Evolutionary conservation across 2,329 filamentous ascomycete genomes (phyloP).

Genomic region (Huntiella decipiens): DNA sequence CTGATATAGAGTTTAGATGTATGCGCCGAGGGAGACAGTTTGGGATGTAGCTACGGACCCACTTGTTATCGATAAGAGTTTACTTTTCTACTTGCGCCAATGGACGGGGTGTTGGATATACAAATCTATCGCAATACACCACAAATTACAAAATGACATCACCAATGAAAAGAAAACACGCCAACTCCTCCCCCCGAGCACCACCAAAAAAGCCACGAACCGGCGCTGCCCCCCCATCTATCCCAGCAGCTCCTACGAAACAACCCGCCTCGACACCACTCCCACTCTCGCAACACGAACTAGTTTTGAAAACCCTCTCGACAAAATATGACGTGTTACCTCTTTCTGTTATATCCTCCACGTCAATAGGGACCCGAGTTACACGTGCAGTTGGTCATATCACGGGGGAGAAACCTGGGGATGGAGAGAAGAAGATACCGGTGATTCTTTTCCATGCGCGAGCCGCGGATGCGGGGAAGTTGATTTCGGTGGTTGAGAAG

Average conservation of each 20-base stretch:
- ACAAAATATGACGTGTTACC: constrained; percentile 27
- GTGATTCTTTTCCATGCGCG: constrained; percentile 33
- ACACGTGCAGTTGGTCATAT: constrained; percentile 27
- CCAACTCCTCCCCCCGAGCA: background rate
- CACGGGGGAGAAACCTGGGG: constrained; percentile 13
- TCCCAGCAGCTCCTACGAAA: no score
- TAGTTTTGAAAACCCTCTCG: constrained; percentile 1
- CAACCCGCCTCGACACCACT: background rate
- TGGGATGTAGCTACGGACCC: no score
- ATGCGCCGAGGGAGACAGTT: no score
- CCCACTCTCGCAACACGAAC: background rate
- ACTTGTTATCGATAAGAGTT: no score
- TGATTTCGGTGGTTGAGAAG: constrained; percentile 50
- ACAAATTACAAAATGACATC: background rate
- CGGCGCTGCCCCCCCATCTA: no score
- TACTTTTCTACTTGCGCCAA: no score
- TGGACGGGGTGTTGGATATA: no score
- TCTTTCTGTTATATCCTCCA: constrained; percentile 38
- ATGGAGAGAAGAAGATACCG: constrained; percentile 8
- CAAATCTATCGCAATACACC: background rate
- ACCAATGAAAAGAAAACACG: constrained; percentile 6
- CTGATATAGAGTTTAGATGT: no score
- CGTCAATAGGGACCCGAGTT: constrained; percentile 38
- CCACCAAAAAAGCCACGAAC: background rate
- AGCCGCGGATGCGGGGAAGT: constrained; percentile 36